These are phyloP conservation scores for Colletotrichum tropicale DNA, from an alignment of 2,329 filamentous ascomycete genomes.

Conservation along the genomic window DNA sequence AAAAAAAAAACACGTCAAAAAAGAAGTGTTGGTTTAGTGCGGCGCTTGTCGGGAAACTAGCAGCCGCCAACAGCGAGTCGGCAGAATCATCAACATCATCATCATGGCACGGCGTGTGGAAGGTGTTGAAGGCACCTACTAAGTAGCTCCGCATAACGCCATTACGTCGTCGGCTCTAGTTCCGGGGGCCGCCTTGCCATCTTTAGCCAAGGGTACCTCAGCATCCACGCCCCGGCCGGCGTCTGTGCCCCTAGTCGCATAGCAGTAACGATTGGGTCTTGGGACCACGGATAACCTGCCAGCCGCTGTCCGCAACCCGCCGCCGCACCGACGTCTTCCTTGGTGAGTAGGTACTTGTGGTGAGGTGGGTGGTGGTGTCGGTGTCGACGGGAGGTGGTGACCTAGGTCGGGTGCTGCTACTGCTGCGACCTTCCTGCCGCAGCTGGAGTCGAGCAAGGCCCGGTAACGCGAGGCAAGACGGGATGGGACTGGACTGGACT, in stretches of 20 bases:
- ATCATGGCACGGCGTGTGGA: neutral
- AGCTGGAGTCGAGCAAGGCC: neutral
- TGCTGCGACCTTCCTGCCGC: conserved; percentile 1
- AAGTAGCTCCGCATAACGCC: neutral
- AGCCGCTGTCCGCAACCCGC: neutral
- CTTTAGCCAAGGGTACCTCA: neutral
- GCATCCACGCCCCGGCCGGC: neutral
- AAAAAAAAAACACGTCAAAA: neutral
- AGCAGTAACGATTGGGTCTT: neutral
- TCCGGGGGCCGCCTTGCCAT: neutral
- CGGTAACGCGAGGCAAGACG: neutral
- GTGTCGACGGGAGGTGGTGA: neutral
- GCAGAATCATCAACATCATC: conserved; percentile 8
- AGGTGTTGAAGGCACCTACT: neutral
- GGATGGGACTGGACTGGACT: neutral
- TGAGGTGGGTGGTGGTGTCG: neutral
- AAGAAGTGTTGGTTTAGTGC: neutral
- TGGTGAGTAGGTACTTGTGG: neutral
- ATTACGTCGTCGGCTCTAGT: conserved; percentile 17
- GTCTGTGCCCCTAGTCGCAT: neutral
- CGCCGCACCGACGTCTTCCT: neutral
- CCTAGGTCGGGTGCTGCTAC: neutral
- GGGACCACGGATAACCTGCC: neutral
- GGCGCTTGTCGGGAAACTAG: neutral
- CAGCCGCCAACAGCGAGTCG: neutral